phyloP scores from a whole-genome alignment of 2,329 filamentous ascomycete species.

The Sporothrix phasma region DNA sequence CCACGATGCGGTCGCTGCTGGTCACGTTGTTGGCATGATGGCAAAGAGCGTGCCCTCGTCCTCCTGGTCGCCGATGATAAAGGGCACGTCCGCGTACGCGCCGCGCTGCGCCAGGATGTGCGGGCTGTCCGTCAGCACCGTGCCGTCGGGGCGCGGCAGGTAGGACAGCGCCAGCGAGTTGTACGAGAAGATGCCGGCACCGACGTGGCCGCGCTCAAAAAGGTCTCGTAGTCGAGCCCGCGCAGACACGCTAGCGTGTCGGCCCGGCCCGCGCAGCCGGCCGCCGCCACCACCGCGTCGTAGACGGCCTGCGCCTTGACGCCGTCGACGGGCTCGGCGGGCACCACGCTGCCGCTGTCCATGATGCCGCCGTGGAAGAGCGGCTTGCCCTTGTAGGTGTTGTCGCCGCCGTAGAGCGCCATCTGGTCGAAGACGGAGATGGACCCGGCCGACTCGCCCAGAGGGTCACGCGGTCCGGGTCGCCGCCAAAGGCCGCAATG shows the following conservation, averaged over 20 bases:
- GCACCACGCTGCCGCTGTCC: constrained; percentile 57
- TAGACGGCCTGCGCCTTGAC: constrained; percentile 57
- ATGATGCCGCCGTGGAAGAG: constrained; percentile 72
- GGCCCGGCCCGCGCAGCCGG: constrained; percentile 48
- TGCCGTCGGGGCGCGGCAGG: constrained; percentile 62
- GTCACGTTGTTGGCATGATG: constrained; percentile 57
- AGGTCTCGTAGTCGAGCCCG: constrained; percentile 44
- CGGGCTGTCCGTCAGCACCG: constrained; percentile 49
- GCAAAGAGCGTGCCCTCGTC: constrained; percentile 71
- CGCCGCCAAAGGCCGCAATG: constrained; percentile 67
- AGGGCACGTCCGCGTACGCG: constrained; percentile 39
- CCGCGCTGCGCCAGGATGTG: constrained; percentile 46
- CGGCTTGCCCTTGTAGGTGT: constrained; percentile 62
- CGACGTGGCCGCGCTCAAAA: constrained; percentile 57
- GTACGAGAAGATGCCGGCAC: constrained; percentile 62
- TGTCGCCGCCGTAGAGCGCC: constrained; percentile 57
- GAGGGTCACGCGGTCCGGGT: constrained; percentile 67
- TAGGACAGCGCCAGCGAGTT: constrained; percentile 61
- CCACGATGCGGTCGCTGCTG: constrained; percentile 45
- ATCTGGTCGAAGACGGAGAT: constrained; percentile 73
- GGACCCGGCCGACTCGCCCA: constrained; percentile 62
- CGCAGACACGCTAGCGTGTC: constrained; percentile 60
- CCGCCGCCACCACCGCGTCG: constrained; percentile 47
- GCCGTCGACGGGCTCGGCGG: constrained; percentile 54
- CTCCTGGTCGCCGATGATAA: constrained; percentile 62